Conservation (phyloP, 257 asterid species). For the Penstemon newberryi region DNA sequence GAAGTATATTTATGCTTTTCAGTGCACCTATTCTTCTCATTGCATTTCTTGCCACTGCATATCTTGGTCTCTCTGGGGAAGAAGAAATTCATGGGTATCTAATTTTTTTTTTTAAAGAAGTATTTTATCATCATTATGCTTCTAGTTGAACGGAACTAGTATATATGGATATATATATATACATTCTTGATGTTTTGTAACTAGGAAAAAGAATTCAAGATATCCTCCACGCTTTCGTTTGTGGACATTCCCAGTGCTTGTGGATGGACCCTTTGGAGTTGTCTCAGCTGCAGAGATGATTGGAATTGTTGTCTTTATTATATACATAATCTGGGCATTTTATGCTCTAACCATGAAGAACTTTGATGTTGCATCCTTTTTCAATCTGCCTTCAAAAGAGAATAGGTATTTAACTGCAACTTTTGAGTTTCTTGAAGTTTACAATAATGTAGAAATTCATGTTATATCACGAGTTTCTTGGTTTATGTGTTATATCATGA, state of each 20-base stretch:
- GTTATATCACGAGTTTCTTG: too few relatives aligned
- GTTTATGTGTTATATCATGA: too few relatives aligned
- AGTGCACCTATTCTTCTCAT: slow-evolving; percentile 69
- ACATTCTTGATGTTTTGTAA: background rate
- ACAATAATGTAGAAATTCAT: too few relatives aligned
- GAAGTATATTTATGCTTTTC: slow-evolving; percentile 50
- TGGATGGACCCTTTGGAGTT: slow-evolving; percentile 88
- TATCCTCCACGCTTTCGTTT: slow-evolving; percentile 53
- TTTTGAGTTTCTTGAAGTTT: background rate
- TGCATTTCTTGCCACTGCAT: slow-evolving; percentile 58
- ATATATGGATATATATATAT: background rate
- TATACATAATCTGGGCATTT: slow-evolving; percentile 64
- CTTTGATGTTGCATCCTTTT: slow-evolving; percentile 29
- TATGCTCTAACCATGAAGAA: slow-evolving; percentile 41
- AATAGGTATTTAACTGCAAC: slow-evolving; percentile 37
- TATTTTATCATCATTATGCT: background rate
- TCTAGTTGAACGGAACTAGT: background rate
- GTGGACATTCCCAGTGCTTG: slow-evolving; percentile 84
- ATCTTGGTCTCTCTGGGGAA: slow-evolving; percentile 48
- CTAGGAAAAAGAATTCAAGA: slow-evolving; percentile 42
- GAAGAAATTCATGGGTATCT: slow-evolving; percentile 46
- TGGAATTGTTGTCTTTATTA: slow-evolving; percentile 52
- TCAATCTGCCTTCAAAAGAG: slow-evolving; percentile 34
- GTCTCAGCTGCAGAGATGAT: slow-evolving; percentile 85
- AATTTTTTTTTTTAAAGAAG: background rate